Percentiles rank a stretch among this genome's conserved stretches.
Evolutionary conservation across 345 rosid species (phyloP).

Genomic region (Pugionium cornutum): DNA sequence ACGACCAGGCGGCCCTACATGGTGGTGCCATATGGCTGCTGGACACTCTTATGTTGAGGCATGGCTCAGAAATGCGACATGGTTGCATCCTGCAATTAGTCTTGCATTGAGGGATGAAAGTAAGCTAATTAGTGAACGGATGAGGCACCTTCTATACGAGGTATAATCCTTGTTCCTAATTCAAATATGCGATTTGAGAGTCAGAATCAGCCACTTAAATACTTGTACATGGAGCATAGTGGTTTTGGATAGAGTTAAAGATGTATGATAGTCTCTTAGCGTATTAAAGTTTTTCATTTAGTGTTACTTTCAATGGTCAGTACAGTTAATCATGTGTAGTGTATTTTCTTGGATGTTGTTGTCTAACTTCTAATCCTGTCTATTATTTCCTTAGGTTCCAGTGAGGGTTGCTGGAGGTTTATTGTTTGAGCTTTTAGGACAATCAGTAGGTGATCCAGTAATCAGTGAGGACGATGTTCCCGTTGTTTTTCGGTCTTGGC

Average conservation of each 20-base stretch:
- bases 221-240: background rate
- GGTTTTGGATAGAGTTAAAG: background rate
- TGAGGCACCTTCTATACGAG: conserved; percentile 93
- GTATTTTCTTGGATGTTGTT: conserved; percentile 19
- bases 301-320: background rate
- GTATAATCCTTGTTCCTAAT: conserved; percentile 37
- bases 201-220: background rate
- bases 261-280: conserved; percentile 12
- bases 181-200: background rate
- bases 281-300: background rate
- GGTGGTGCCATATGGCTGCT: conserved; percentile 96
- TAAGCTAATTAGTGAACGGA: conserved; percentile 83
- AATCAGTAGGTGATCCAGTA: conserved; percentile 92
- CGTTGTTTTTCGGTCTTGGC: conserved; percentile 92
- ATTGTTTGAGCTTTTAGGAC: conserved; percentile 93
- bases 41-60: conserved; percentile 55
- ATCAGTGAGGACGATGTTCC: conserved; percentile 93
- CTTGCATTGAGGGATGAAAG: conserved; percentile 87
- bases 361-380: background rate
- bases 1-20: conserved; percentile 76
- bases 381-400: conserved; percentile 50
- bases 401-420: conserved; percentile 99
- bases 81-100: conserved; percentile 97
- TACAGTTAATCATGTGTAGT: background rate
- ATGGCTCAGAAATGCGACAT: conserved; percentile 78